phyloP scores from a whole-genome alignment of 2,329 filamentous ascomycete species.

The Fusarium vanettenii region DNA sequence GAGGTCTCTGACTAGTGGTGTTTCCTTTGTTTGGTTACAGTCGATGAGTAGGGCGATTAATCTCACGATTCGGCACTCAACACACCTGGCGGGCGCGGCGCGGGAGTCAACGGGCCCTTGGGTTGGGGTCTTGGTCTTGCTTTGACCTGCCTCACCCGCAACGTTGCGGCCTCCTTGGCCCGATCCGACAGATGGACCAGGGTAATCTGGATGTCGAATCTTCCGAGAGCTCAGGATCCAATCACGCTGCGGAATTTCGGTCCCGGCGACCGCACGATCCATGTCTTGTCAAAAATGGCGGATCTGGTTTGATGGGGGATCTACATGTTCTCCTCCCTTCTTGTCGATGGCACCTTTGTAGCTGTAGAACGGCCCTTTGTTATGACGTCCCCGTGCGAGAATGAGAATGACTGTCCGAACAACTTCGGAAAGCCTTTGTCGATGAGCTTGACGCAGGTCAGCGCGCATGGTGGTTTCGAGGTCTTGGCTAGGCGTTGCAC shows the following conservation, averaged over 20 bases:
- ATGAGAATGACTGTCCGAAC: slow-evolving; percentile 15
- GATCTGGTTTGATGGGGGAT: slow-evolving; percentile 29
- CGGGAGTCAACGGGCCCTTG: slow-evolving; percentile 29
- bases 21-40: background rate
- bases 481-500: slow-evolving; percentile 9
- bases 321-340: slow-evolving; percentile 23
- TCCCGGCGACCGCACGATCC: slow-evolving; percentile 26
- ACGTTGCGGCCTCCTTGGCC: slow-evolving; percentile 26
- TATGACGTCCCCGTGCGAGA: slow-evolving; percentile 22
- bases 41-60: slow-evolving; percentile 5
- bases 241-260: slow-evolving; percentile 8
- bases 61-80: slow-evolving; percentile 28
- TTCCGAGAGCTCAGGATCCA: slow-evolving; percentile 16
- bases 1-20: slow-evolving; percentile 3
- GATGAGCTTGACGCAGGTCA: background rate
- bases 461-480: slow-evolving; percentile 3
- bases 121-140: slow-evolving; percentile 6
- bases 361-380: slow-evolving; percentile 6
- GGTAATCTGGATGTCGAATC: slow-evolving; percentile 19
- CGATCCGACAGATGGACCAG: slow-evolving; percentile 32
- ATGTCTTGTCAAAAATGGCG: slow-evolving; percentile 26
- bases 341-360: slow-evolving; percentile 9
- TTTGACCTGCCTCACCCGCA: slow-evolving; percentile 24
- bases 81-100: slow-evolving; percentile 14
- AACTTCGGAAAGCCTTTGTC: slow-evolving; percentile 9